Conservation (phyloP, 139 green algal species). For the Chlorella ohadii region DNA sequence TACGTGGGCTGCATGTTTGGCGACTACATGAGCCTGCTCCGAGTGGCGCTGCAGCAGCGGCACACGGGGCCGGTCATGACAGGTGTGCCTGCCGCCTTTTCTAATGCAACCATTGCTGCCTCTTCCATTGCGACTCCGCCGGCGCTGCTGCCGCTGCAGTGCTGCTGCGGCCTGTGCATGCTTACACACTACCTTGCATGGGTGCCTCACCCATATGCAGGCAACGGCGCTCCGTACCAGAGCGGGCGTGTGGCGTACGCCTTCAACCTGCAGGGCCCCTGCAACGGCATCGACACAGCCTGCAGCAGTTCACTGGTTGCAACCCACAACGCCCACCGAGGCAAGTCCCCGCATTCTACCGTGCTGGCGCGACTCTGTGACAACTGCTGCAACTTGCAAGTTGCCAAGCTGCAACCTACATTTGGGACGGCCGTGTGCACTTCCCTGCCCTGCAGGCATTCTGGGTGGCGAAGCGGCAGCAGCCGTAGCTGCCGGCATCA, state of each 20-base stretch:
- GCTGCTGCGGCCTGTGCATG: constrained; percentile 18
- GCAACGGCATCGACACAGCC: constrained; percentile 81
- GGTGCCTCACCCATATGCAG: constrained; percentile 22
- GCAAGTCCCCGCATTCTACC: no score
- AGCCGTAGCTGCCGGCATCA: constrained; percentile 43
- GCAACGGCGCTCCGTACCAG: constrained; percentile 53
- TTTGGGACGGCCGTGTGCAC: no score
- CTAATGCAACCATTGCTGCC: no score
- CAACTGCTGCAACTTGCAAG: not conserved
- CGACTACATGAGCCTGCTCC: constrained; percentile 41
- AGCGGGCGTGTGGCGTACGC: constrained; percentile 58
- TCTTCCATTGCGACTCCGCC: no score
- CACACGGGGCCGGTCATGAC: constrained; percentile 41
- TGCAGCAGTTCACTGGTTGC: constrained; percentile 86
- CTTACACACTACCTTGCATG: no score
- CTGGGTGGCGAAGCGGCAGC: constrained; percentile 20
- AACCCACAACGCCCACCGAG: constrained; percentile 48
- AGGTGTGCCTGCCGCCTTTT: not conserved
- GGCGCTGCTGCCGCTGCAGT: not conserved
- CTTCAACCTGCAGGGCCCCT: constrained; percentile 68
- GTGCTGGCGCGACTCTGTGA: no score
- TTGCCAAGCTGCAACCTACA: no score
- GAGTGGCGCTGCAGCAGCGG: constrained; percentile 7
- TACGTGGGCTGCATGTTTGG: constrained; percentile 65
- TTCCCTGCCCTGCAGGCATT: not conserved